phyloP scores from a whole-genome alignment of 129 eudicot genomes.

The Cynara cardunculus region DNA sequence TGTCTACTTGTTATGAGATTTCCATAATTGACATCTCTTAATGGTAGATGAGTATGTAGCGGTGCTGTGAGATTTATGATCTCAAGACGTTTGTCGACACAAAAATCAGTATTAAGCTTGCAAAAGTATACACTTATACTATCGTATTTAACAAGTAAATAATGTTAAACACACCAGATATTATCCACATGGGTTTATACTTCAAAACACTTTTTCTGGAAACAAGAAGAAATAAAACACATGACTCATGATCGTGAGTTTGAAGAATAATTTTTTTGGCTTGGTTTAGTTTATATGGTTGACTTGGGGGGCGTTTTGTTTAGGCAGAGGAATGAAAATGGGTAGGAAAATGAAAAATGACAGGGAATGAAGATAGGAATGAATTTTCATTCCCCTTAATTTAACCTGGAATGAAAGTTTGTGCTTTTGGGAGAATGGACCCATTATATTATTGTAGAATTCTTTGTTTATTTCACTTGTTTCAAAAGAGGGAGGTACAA shows the following conservation, averaged over 20 bases:
- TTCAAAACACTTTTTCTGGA: background rate
- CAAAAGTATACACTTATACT: background rate
- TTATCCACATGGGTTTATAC: background rate
- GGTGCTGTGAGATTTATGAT: background rate
- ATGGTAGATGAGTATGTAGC: background rate
- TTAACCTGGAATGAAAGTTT: too few species aligned
- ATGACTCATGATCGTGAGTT: background rate
- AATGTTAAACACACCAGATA: background rate
- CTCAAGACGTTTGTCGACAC: background rate
- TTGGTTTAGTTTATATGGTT: too few species aligned
- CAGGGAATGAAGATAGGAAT: too few species aligned
- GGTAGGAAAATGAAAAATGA: too few species aligned
- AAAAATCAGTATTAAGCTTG: background rate
- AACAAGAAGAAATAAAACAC: background rate
- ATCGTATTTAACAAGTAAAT: background rate
- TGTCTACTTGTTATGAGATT: constrained; percentile 1
- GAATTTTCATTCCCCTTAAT: too few species aligned
- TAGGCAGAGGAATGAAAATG: too few species aligned
- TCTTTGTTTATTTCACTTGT: too few species aligned
- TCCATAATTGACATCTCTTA: background rate
- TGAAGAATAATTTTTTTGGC: too few species aligned
- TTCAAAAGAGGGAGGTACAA: too few species aligned
- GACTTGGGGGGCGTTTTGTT: too few species aligned
- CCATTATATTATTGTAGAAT: too few species aligned
- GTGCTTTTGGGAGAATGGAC: too few species aligned